These are phyloP conservation scores for Cryomyces antarcticus DNA, from an alignment of 495 filamentous ascomycete genomes.

Conservation along the genomic window DNA sequence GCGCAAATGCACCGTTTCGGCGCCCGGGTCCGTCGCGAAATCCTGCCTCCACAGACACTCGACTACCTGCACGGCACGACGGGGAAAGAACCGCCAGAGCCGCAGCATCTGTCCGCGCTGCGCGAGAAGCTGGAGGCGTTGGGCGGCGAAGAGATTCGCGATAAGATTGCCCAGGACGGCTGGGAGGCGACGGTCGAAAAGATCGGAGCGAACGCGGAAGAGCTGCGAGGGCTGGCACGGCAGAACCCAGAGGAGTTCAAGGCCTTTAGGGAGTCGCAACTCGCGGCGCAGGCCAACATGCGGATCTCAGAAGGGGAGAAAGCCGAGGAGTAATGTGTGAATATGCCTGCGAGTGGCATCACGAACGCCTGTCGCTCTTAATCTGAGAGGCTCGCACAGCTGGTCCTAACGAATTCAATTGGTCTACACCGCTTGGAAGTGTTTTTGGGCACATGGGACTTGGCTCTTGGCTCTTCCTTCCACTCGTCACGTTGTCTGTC, in stretches of 20 bases:
- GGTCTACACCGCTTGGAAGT: too few relatives aligned
- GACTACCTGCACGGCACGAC: conserved; percentile 19
- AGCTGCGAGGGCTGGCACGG: conserved; percentile 13
- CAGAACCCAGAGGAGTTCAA: conserved; percentile 10
- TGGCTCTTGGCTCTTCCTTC: too few relatives aligned
- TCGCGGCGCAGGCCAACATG: conserved; percentile 8
- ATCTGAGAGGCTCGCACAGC: too few relatives aligned
- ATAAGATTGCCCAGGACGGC: conserved; percentile 5
- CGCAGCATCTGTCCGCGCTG: conserved; percentile 2
- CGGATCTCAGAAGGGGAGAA: too few relatives aligned
- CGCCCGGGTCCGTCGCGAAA: conserved; percentile 56
- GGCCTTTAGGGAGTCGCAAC: conserved; percentile 8
- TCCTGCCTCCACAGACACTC: conserved; percentile 27
- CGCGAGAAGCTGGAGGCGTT: conserved; percentile 8
- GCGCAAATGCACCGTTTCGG: conserved; percentile 70
- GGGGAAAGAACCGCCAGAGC: conserved; percentile 15
- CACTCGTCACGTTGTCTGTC: too few relatives aligned
- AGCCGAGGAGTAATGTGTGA: too few relatives aligned
- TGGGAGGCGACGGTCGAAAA: conserved; percentile 12
- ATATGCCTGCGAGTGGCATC: too few relatives aligned
- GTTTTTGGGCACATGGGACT: too few relatives aligned
- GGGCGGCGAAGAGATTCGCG: conserved; percentile 14
- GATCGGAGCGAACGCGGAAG: conserved; percentile 16
- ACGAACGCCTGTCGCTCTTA: too few relatives aligned
- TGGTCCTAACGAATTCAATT: too few relatives aligned